Base-by-base conservation (phyloP, 176 grass and related monocot genomes). In the Cocos nucifera region DNA sequence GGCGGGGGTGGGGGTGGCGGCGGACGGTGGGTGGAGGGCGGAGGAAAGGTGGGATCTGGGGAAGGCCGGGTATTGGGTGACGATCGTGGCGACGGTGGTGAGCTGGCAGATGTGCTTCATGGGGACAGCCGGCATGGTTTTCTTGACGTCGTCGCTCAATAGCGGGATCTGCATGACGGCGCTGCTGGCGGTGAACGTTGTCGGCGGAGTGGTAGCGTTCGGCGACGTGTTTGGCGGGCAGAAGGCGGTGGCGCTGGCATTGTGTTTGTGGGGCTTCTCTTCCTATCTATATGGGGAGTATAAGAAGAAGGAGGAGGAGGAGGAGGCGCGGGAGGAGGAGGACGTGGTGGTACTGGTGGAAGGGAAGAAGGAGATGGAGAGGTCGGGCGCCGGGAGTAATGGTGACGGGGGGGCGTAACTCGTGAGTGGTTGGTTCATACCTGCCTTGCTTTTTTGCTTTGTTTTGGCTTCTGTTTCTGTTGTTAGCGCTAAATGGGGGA, bases 81-180 rank as follows among this genome's bases (percentile, higher is more conserved):
- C 79, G 70, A 54, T 93, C 30, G 53, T 17, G 3, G 73, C 88
- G 27, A 77, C 84, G 30, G 82, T 89, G 25, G 68, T 72, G 0
- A 81, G 66, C 28, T 98, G 94, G 94, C 94, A 98, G 70, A 69
- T 89, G n/a, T 86, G 88, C 76, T 98, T 98, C 74, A 81, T 98
- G 79, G 88, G 88, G 44, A 98, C 88, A 3, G 88, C 88, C 0
- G 87, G 87, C 58, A 81, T 85, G 92, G 77, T 97, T 50, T 97
- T 88, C 73, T 79, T 91, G 3, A 97, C 84, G 44, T 82, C 92
- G 53, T 91, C 92, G 22, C 81, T 97, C 32, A 81, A 90, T 77
- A 89, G 92, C 62, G 92, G 87, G 53, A 86, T 97, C 57, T 97
- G 92, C 83, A 91, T 97, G 92, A 73, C 92, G 12, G 84, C 87